phyloP scores from a whole-genome alignment of 805 yeast species.

The Schwanniomyces vanrijiae region DNA sequence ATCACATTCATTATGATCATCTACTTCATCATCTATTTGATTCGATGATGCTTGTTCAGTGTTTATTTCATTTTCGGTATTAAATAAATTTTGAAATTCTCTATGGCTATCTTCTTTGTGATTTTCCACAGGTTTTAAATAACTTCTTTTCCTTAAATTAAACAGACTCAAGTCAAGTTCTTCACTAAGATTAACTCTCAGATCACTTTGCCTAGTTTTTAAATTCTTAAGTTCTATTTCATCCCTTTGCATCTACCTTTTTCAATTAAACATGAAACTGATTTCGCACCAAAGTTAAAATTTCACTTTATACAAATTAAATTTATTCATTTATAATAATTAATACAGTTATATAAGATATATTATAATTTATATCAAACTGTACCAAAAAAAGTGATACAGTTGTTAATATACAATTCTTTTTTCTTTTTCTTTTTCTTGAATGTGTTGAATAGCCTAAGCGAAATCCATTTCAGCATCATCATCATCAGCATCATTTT shows the following conservation, averaged over 20 bases:
- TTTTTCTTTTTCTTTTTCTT: not conserved
- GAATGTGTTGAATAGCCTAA: not conserved
- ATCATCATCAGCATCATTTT: constrained; percentile 39
- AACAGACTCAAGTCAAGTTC: not conserved
- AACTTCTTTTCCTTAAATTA: not conserved
- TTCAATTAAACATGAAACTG: not conserved
- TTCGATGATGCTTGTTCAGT: not conserved
- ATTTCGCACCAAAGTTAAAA: not conserved
- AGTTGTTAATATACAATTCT: not conserved
- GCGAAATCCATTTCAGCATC: constrained; percentile 27
- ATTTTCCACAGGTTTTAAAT: not conserved
- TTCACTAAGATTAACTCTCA: not conserved
- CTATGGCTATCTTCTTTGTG: not conserved
- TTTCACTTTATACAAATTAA: too few relatives aligned
- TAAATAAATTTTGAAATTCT: not conserved
- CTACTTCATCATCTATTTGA: not conserved
- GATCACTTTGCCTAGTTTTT: not conserved
- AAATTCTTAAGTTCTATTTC: not conserved
- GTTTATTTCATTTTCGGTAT: not conserved
- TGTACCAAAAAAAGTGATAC: not conserved
- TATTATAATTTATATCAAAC: not conserved
- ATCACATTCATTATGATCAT: not conserved
- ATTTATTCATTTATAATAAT: not conserved
- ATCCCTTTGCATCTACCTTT: not conserved
- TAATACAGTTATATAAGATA: not conserved